Evolutionary conservation across 352 stramenopile species (phyloP), one percentile per base, ranked within the genome.

Genomic region (Phytophthora europaea): DNA sequence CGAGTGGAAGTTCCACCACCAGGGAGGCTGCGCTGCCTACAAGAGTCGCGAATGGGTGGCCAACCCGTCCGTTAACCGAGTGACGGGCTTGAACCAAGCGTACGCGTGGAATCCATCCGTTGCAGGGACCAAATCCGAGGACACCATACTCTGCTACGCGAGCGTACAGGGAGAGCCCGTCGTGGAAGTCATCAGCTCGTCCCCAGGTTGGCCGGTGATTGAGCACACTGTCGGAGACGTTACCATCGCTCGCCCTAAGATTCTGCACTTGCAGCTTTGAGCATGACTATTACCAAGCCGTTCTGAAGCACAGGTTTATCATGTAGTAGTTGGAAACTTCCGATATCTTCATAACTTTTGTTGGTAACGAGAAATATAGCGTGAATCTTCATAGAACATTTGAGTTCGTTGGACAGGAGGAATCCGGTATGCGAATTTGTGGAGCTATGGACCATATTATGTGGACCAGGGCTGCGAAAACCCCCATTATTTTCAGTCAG

Each of bases 41-140:
- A 81, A 85, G 55, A 92, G 87, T 56, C 87, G 87, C 34, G 87
- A 94, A 62, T 94, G 87, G 87, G 85, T 91, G 43, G 87, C 84
- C 16, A 91, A 82, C 48, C 82, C 84, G 13, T 59, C 62, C 9
- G 62, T 81, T 26, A 75, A 78, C 23, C 62, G 73, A 6, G 70
- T 85, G 8, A 83, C 84, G 1, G 73, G 67, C 2, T 63, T 76
- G 26, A 83, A 90, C 67, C 80, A 91, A 33, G 87, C 81, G 43
- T 94, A 82, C 68, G 83, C 83, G 18, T 94, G 87, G 87, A 94
- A 92, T 73, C 84, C 87, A 33, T 91, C 87, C 18, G 70, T 94
- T 22, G 84, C 87, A 22, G 84, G 87, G 6, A 94, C 84, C 23
- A 94, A 94, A 58, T 91, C 84, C 9, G 84, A 94, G 51, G 87